A percentile compares a stretch with the other conserved stretches of the same genome.
These are phyloP conservation scores for Eruca vesicaria DNA, from an alignment of 441 rosid species.

Conservation along the genomic window DNA sequence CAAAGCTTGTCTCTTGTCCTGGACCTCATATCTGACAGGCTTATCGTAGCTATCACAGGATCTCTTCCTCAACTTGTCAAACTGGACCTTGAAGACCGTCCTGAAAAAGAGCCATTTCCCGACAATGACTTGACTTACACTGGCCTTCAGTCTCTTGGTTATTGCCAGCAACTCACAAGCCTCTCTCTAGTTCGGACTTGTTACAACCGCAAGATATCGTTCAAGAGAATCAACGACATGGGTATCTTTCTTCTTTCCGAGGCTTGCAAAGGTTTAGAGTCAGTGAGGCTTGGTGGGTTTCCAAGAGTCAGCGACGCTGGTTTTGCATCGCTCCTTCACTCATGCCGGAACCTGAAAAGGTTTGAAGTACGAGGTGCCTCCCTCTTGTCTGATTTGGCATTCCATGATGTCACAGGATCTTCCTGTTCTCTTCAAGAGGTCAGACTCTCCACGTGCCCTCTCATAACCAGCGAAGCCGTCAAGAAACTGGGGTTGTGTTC, in stretches of 20 bases:
- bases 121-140: conserved; percentile 48
- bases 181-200: conserved; percentile 56
- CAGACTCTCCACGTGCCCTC: conserved; percentile 48
- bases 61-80: conserved; percentile 50
- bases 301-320: conserved; percentile 73
- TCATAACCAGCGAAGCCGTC: conserved; percentile 56
- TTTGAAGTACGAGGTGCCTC: conserved; percentile 58
- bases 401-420: conserved; percentile 51
- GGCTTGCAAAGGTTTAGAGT: conserved; percentile 55
- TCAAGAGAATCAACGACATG: conserved; percentile 70
- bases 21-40: conserved; percentile 53
- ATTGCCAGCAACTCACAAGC: conserved; percentile 42
- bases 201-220: conserved; percentile 45
- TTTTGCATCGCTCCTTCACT: conserved; percentile 58
- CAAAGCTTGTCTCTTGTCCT: conserved; percentile 60
- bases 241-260: conserved; percentile 63
- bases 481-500: conserved; percentile 47
- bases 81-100: conserved; percentile 65
- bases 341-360: conserved; percentile 52
- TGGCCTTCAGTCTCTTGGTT: conserved; percentile 53
- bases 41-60: conserved; percentile 41
- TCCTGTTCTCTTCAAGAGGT: conserved; percentile 56
- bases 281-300: conserved; percentile 57
- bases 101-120: conserved; percentile 38
- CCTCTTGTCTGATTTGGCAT: conserved; percentile 60